Evolutionary conservation across 768 basidiomycete genomes (phyloP).

Genomic region (Phaffia australis): DNA sequence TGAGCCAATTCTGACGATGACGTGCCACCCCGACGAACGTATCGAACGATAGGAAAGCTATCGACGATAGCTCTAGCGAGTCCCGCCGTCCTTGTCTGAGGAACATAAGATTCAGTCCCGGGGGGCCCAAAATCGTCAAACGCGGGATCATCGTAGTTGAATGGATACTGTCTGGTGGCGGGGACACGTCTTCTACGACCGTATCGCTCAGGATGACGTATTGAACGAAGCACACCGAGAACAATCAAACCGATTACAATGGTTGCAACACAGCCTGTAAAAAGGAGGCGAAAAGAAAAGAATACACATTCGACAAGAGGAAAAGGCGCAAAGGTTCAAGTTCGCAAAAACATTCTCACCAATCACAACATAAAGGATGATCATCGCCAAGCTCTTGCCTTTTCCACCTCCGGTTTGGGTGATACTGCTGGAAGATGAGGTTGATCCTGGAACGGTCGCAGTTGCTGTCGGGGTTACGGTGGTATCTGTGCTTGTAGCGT

Average conservation of each 20-base stretch:
- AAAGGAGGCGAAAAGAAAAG: conserved; percentile 52
- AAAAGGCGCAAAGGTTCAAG: conserved; percentile 19
- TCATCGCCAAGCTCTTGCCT: conserved; percentile 54
- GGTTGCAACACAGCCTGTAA: neutral
- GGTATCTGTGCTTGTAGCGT: conserved; percentile 43
- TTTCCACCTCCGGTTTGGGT: neutral
- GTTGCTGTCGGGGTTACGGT: conserved; percentile 33
- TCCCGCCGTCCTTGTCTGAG: conserved; percentile 60
- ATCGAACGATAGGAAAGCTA: conserved; percentile 90
- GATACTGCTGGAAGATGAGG: too few relatives aligned
- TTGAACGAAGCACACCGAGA: conserved; percentile 62
- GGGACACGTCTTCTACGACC: conserved; percentile 46
- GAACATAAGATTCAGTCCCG: conserved; percentile 44
- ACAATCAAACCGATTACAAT: conserved; percentile 6
- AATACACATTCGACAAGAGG: conserved; percentile 60
- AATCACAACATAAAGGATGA: conserved; percentile 42
- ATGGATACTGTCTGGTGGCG: conserved; percentile 8
- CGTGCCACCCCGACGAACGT: too few relatives aligned
- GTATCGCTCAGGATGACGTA: conserved; percentile 83
- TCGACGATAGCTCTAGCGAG: conserved; percentile 86
- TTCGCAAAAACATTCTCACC: conserved; percentile 12
- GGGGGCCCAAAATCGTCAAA: conserved; percentile 34
- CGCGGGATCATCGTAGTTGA: conserved; percentile 21
- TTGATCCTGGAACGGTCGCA: neutral
- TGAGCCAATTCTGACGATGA: too few relatives aligned